phyloP scores from a whole-genome alignment of 768 basidiomycete species.

The Podaxis rugospora region DNA sequence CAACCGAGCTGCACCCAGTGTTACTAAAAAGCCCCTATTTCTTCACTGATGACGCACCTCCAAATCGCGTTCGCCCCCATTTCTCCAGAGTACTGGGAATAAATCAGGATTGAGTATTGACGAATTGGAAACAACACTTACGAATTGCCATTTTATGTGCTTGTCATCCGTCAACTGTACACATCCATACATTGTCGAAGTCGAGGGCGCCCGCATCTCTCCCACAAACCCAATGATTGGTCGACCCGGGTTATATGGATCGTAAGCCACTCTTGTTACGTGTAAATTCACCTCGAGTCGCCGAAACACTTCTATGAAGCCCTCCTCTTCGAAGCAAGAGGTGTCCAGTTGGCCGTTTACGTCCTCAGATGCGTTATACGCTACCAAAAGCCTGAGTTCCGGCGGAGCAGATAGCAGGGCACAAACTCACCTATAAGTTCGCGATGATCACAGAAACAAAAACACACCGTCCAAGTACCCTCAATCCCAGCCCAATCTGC shows the following conservation, averaged over 20 bases:
- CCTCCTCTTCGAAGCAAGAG: conserved; percentile 44
- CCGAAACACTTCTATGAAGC: conserved; percentile 51
- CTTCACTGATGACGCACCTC: conserved; percentile 34
- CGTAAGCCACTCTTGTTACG: conserved; percentile 34
- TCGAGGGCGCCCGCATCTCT: conserved; percentile 37
- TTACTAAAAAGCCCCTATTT: neutral
- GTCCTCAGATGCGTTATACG: conserved; percentile 39
- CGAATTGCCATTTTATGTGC: conserved; percentile 61
- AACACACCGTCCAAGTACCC: conserved; percentile 60
- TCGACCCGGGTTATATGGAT: conserved; percentile 43
- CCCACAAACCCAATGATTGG: conserved; percentile 55
- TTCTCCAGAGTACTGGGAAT: conserved; percentile 45
- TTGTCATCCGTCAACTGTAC: conserved; percentile 55
- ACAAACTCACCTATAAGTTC: conserved; percentile 53
- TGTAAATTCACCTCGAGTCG: conserved; percentile 42
- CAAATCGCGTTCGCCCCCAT: conserved; percentile 44
- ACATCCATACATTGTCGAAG: conserved; percentile 46
- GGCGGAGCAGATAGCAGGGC: conserved; percentile 11
- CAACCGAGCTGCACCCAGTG: conserved; percentile 43
- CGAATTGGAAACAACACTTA: conserved; percentile 26
- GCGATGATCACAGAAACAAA: conserved; percentile 66
- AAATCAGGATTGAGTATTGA: neutral
- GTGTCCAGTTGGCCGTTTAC: conserved; percentile 20
- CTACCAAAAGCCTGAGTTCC: conserved; percentile 22
- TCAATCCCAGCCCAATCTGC: conserved; percentile 56